Base-by-base conservation (phyloP, 345 rosid genomes). In the Kernera saxatilis region DNA sequence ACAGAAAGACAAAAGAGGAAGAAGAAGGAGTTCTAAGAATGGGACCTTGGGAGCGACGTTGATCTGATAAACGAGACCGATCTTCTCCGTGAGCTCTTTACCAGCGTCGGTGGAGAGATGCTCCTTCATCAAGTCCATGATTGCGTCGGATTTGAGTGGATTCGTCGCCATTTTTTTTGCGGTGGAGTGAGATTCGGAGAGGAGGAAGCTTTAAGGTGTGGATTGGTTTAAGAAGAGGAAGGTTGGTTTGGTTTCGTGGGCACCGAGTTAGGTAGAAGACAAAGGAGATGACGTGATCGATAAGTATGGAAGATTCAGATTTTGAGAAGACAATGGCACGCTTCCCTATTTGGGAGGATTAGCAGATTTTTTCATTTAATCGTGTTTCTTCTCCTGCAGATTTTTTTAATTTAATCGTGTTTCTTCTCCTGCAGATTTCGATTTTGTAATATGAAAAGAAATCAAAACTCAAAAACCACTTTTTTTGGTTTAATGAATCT, bases 31-130 rank as follows among this genome's bases (percentile, higher is more conserved):
- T 10, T 10, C 0, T 8, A 37, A 23, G n/a, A 2, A 25, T 4
- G 35, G 9, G 46, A 94, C 98, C 92, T 89, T 84, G n/a, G 99
- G 97, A 50, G 99, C 92, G 61, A 94, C 52, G 77, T 94, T 85
- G 84, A 94, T 78, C 75, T 94, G 99, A 36, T 89, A 95, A 39
- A 95, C 94, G 46, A 87, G 92, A 46, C 87, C 87, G 43, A 94
- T 78, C 84, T 89, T 94, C 82, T 89, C 72, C 10, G 54, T 77
- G 62, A 94, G 41, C 8, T 80, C 71, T 64, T 79, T 80, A 3
- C 98, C 95, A 26, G 97, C 92, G 23, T 84, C 98, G 48, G 93
- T 78, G 52, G 84, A 52, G 56, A 94, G 83, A 80, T 87, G 92
- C 9, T 60, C 68, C 79, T 88, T 83, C 88, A 92, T 77, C 82